These are phyloP conservation scores for Rubus idaeus DNA, from an alignment of 306 rosid genomes.

Conservation along the genomic window DNA sequence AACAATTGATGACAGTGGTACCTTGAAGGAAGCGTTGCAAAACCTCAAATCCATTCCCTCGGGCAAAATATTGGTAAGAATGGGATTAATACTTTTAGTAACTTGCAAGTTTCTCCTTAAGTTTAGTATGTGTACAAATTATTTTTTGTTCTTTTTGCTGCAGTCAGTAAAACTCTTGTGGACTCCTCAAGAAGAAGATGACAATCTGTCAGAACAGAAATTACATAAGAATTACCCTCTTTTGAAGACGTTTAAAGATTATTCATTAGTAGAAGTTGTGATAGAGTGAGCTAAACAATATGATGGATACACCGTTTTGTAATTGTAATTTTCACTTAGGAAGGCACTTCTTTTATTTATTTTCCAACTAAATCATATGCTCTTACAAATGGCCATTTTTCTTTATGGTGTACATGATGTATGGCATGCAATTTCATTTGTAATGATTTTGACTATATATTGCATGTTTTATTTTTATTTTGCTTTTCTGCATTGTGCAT, in stretches of 20 bases:
- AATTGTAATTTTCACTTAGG: too few relatives aligned
- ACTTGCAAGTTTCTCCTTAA: neutral
- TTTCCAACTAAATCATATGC: too few relatives aligned
- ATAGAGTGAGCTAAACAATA: too few relatives aligned
- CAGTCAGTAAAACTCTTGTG: constrained; percentile 97
- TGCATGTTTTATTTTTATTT: too few relatives aligned
- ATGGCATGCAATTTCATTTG: too few relatives aligned
- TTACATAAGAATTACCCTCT: constrained; percentile 93
- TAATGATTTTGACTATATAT: too few relatives aligned
- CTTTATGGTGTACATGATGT: too few relatives aligned
- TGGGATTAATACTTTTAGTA: neutral
- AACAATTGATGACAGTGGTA: constrained; percentile 72
- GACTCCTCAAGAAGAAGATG: constrained; percentile 94
- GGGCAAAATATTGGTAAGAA: constrained; percentile 67
- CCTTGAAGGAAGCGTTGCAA: constrained; percentile 91
- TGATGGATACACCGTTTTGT: too few relatives aligned
- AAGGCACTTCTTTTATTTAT: too few relatives aligned
- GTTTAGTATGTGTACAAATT: neutral
- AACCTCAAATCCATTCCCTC: constrained; percentile 87
- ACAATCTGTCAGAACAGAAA: constrained; percentile 79
- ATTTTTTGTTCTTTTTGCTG: constrained; percentile 1
- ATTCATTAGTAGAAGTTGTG: too few relatives aligned
- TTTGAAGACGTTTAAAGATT: constrained; percentile 58
- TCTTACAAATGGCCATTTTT: too few relatives aligned
- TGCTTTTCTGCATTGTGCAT: too few relatives aligned